Conservation (phyloP, 176 grass and related monocot genomes). For the Carex myosuroides region DNA sequence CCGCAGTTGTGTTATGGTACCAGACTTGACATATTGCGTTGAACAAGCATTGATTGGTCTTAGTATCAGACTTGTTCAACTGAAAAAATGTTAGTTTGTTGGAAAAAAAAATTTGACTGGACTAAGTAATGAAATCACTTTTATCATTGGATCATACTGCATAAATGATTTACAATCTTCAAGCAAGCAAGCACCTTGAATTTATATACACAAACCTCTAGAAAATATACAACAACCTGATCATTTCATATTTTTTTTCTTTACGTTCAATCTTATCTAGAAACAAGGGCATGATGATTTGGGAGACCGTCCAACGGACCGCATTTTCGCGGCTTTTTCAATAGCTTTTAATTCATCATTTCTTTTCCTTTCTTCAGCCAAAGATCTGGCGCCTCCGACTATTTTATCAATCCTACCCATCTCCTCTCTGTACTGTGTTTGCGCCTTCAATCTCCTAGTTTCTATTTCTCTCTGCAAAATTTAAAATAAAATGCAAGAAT, state of each 20-base stretch:
- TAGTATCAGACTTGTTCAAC: not conserved
- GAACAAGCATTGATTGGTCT: not conserved
- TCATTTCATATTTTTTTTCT: not conserved
- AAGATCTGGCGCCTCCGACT: constrained; percentile 38
- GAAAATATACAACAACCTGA: constrained; percentile 1
- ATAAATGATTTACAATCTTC: constrained; percentile 2
- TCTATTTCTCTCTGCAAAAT: constrained; percentile 47
- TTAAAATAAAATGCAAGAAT: not conserved
- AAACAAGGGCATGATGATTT: constrained; percentile 17
- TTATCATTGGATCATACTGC: not conserved
- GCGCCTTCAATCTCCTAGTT: constrained; percentile 30
- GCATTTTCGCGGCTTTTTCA: constrained; percentile 59
- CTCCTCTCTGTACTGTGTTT: constrained; percentile 39
- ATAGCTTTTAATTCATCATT: constrained; percentile 50
- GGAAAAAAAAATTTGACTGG: not conserved
- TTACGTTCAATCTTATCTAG: constrained; percentile 24
- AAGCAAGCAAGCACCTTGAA: constrained; percentile 11
- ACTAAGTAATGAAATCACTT: not conserved
- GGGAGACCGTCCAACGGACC: constrained; percentile 29
- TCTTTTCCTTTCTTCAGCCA: constrained; percentile 46
- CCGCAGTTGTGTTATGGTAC: not conserved
- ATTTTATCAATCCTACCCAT: constrained; percentile 57
- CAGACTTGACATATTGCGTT: not conserved
- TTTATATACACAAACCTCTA: not conserved
- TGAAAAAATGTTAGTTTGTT: not conserved